Evolutionary conservation across 2,329 filamentous ascomycete genomes (phyloP), one percentile per base, ranked within the genome.

Genomic region (Didymella lethalis): DNA sequence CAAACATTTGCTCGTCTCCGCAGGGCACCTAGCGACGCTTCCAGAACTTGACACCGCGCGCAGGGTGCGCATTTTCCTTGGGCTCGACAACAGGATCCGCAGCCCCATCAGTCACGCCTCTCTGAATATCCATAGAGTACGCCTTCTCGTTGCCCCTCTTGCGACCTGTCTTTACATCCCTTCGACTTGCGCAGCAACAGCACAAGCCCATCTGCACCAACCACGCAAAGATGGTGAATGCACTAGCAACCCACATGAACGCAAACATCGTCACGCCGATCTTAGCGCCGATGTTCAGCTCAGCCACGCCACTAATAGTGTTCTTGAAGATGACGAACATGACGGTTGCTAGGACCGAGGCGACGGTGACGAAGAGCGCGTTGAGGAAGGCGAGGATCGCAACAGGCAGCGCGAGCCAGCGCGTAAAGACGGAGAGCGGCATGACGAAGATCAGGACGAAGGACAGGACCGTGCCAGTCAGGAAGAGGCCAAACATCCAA

Each of bases 401-500:
- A 61, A 95, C 82, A 5, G 89, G 85, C 20, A 93, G 79, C 49
- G 88, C 88, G 81, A 68, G 75, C 83, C 83, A 85, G 58, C 83
- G 78, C 2, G 79, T 80, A 70, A 78, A 81, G 66, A 83, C 64
- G 50, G 77, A 89, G 66, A 79, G 82, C 69, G 73, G 90, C 77
- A 77, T 78, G 55, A 89, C 66, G 72, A 93, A 85, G 61, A 95
- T 86, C 66, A 93, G 85, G 66, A 93, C 72, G 71, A 91, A 89
- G 73, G 86, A 87, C 71, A 96, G 81, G 67, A 89, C 82, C 43
- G 87, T 83, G 48, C 87, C 89, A 7, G 88, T 83, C 48, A 97
- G 80, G 83, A 96, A 97, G 77, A 94, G 89, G 62, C 86, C 90
- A 72, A 96, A 97, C 93, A 97, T 97, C 84, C 90, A 86, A 71